A percentile compares a stretch with the other conserved stretches of the same genome.
Conservation (phyloP, 2,329 filamentous ascomycete genomes). For the Orbilia quercus region DNA sequence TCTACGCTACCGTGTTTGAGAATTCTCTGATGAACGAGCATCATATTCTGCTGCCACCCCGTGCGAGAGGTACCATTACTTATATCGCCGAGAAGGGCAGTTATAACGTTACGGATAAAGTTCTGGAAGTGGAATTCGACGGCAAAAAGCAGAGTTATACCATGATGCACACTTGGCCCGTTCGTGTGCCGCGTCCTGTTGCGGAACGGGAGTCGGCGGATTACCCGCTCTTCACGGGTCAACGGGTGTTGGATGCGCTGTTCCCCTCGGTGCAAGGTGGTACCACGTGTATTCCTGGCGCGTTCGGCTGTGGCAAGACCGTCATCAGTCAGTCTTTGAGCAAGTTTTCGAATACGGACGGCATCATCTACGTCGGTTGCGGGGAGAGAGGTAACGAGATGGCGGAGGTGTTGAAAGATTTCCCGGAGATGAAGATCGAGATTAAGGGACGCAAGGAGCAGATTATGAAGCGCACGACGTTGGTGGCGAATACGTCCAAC, state of each 20-base stretch:
- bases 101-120: constrained; percentile 93
- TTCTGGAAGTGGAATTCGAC: constrained; percentile 96
- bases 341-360: constrained; percentile 99
- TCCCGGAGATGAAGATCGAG: constrained; percentile 95
- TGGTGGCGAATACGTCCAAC: constrained; percentile 99
- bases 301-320: constrained; percentile 98
- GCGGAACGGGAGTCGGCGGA: constrained; percentile 91
- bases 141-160: constrained; percentile 92
- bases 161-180: constrained; percentile 99
- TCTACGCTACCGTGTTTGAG: constrained; percentile 94
- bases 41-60: constrained; percentile 89
- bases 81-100: constrained; percentile 87
- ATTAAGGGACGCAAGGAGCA: constrained; percentile 94
- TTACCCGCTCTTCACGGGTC: constrained; percentile 93
- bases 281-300: constrained; percentile 96
- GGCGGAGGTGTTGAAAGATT: constrained; percentile 99
- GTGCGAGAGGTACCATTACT: constrained; percentile 90
- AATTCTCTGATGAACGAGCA: constrained; percentile 95
- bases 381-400: constrained; percentile 98
- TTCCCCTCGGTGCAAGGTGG: constrained; percentile 97
- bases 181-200: constrained; percentile 91
- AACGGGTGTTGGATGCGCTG: constrained; percentile 93
- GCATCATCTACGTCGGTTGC: constrained; percentile 95
- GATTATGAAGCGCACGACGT: constrained; percentile 99
- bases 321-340: constrained; percentile 98